Base-by-base conservation (phyloP, 768 basidiomycete species). In the Boletus subparvulus region DNA sequence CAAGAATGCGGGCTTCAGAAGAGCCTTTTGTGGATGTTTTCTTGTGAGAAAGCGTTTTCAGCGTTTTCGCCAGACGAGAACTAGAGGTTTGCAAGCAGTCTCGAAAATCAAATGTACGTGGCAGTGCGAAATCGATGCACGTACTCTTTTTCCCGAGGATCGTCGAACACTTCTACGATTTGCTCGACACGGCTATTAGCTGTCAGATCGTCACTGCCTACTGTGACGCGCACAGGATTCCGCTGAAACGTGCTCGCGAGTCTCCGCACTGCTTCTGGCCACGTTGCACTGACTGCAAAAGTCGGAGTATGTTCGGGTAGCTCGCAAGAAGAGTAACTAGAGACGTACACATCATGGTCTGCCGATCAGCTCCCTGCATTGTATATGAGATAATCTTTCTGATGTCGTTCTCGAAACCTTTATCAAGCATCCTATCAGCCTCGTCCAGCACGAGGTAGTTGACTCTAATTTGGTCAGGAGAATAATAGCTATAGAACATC, bases 381-480 rank as follows among this genome's bases (percentile, higher is more conserved):
- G 87, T 85, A 54, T 80, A 77, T 9, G 82, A 85, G 59, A 98
- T 94, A 67, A 99, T 98, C 57, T 79, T 83, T 50, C 93, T 80
- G 57, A 98, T 97, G 69, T 98, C 97, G 65, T 98, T 97, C 71
- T 99, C 97, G 69, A 99, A 99, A 0, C 96, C 97, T 72, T 90
- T 94, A 71, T 98, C 97, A 48, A 99, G 79, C 96, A 98, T 98
- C 49, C 96, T 82, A 75, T 98, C 96, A 7, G 97, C 97, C 76
- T 99, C 97, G 68, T 99, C 97, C 58, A 99, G 77, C 11, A 98
- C 96, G 21, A 98, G 78, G 74, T 95, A 99, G 42, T 84, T 78
- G 14, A 98, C 94, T 30, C 90, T 93, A 59, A 26, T 39, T 28
- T 21, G 16, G 17, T 12, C 36, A 33, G 16, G 30, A 7, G 39